Evolutionary conservation across 2,329 filamentous ascomycete species (phyloP).

Genomic region (Lithohypha guttulata): DNA sequence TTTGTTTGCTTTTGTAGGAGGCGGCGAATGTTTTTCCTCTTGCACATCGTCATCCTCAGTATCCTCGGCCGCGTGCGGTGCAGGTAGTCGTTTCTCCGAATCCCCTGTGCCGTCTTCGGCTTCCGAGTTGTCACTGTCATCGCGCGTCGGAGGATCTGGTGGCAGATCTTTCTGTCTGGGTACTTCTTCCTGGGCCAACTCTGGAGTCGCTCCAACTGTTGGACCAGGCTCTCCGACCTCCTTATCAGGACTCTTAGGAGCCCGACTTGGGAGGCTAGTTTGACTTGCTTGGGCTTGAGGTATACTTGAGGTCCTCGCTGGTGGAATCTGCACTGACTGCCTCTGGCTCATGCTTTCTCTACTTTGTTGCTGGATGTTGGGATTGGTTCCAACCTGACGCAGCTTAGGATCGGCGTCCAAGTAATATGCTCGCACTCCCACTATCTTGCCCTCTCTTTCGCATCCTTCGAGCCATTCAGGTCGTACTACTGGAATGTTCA

Average conservation of each 20-base stretch:
- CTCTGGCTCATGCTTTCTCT: conserved; percentile 22
- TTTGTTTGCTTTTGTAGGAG: conserved; percentile 15
- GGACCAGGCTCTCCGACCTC: conserved; percentile 21
- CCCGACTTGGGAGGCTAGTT: conserved; percentile 1
- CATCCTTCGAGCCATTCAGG: conserved; percentile 98
- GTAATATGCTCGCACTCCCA: conserved; percentile 92
- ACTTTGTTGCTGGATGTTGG: conserved; percentile 13
- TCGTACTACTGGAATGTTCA: conserved; percentile 93
- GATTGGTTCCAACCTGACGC: conserved; percentile 36
- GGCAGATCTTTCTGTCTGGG: conserved; percentile 15
- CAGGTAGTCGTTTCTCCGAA: conserved; percentile 8
- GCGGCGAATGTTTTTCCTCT: conserved; percentile 8
- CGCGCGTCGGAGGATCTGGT: conserved; percentile 16
- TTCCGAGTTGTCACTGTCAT: conserved; percentile 17
- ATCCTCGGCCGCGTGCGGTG: conserved; percentile 12
- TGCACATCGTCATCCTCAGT: conserved; percentile 12
- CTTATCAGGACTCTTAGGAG: conserved; percentile 15
- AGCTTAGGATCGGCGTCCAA: conserved; percentile 69
- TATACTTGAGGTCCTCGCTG: conserved; percentile 1
- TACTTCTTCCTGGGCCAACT: conserved; percentile 7
- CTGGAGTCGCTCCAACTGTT: conserved; percentile 18
- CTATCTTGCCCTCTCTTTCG: conserved; percentile 81
- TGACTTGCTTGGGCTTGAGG: conserved; percentile 1
- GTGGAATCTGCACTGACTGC: conserved; percentile 16
- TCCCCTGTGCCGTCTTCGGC: conserved; percentile 18